Conservation (phyloP, 495 filamentous ascomycete genomes). For the Neurospora cerealis region DNA sequence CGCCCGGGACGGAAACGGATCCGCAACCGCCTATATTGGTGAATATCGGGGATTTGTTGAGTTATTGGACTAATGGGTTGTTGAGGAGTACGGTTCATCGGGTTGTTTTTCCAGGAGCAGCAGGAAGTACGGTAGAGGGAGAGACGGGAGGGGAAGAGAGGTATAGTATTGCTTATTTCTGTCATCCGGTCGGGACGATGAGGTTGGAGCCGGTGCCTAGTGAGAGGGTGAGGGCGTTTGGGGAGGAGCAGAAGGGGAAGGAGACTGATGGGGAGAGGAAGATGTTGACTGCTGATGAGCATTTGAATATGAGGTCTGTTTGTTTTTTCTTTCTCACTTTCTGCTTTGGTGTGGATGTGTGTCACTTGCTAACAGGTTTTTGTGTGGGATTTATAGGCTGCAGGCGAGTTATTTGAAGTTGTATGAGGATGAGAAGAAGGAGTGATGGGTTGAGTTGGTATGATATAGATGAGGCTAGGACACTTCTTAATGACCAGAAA, state of each 20-base stretch:
- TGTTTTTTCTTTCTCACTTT: background rate
- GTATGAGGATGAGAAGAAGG: constrained; percentile 34
- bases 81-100: constrained; percentile 80
- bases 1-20: constrained; percentile 41
- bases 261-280: constrained; percentile 38
- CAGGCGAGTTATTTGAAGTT: constrained; percentile 59
- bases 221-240: constrained; percentile 27
- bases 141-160: constrained; percentile 30
- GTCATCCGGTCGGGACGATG: constrained; percentile 70
- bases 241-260: constrained; percentile 3
- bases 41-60: constrained; percentile 86
- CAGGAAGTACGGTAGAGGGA: background rate
- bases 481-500: background rate
- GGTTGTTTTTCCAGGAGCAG: constrained; percentile 60
- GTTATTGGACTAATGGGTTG: constrained; percentile 83
- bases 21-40: constrained; percentile 69
- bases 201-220: constrained; percentile 69
- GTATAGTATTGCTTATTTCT: constrained; percentile 88
- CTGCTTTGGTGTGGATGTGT: background rate
- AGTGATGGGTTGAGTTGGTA: background rate
- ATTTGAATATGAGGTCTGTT: constrained; percentile 51
- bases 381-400: constrained; percentile 32
- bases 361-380: background rate
- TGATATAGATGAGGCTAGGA: background rate
- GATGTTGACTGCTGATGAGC: constrained; percentile 71